Percentiles rank a stretch among this genome's conserved stretches.
Conservation (phyloP, 2,329 filamentous ascomycete genomes). For the Thielaviopsis euricoi region DNA sequence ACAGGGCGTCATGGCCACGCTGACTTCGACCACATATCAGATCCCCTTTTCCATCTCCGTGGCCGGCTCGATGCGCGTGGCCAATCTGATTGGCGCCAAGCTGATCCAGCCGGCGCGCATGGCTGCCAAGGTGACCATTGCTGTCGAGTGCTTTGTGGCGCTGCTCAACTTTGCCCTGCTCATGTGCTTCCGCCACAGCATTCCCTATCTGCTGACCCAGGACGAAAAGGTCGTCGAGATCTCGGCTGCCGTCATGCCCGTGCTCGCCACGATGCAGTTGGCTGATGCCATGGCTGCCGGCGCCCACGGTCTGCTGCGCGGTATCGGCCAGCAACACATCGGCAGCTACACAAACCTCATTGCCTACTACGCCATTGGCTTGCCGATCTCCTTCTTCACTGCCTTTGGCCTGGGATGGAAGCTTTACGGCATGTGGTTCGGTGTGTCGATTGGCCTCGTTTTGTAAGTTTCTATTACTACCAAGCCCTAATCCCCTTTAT, state of each 20-base stretch:
- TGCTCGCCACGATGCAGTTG: slow-evolving; percentile 78
- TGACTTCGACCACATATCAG: slow-evolving; percentile 71
- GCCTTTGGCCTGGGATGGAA: slow-evolving; percentile 66
- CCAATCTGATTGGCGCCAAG: slow-evolving; percentile 80
- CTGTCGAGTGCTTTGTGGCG: slow-evolving; percentile 52
- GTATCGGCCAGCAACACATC: slow-evolving; percentile 74
- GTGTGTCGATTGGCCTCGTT: slow-evolving; percentile 55
- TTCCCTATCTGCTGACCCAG: slow-evolving; percentile 65
- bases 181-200: slow-evolving; percentile 48
- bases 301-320: slow-evolving; percentile 71
- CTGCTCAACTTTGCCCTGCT: slow-evolving; percentile 62
- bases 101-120: slow-evolving; percentile 66
- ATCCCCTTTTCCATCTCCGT: slow-evolving; percentile 86
- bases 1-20: slow-evolving; percentile 67
- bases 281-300: slow-evolving; percentile 69
- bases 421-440: slow-evolving; percentile 66
- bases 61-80: slow-evolving; percentile 72
- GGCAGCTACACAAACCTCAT: slow-evolving; percentile 79
- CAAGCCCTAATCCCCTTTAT: not conserved
- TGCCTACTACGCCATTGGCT: slow-evolving; percentile 70
- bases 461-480: slow-evolving; percentile 34
- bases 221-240: slow-evolving; percentile 53
- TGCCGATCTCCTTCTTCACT: slow-evolving; percentile 67
- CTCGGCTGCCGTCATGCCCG: slow-evolving; percentile 53
- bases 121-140: slow-evolving; percentile 61